Percentiles rank a stretch among this genome's conserved stretches.
Conservation (phyloP, 2,329 filamentous ascomycete genomes). For the Fulvia fulva region DNA sequence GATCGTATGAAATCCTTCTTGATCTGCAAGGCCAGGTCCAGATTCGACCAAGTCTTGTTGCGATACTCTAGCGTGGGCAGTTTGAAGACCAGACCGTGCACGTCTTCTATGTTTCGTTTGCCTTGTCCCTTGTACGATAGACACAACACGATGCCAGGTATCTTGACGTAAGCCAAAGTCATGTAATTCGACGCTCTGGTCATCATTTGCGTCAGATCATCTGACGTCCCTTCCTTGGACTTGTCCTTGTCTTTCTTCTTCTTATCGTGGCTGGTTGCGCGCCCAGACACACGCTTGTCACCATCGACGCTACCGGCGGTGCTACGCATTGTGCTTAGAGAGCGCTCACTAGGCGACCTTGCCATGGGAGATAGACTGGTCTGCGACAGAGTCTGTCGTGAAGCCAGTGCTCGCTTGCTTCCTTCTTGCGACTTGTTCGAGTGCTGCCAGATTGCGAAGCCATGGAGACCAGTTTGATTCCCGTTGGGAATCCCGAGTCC, state of each 20-base stretch:
- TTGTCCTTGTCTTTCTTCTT: conserved; percentile 50
- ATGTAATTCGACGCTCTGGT: conserved; percentile 92
- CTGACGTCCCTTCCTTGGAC: conserved; percentile 61
- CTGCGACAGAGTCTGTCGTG: conserved; percentile 24
- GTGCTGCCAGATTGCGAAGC: conserved; percentile 44
- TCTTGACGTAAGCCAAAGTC: conserved; percentile 92
- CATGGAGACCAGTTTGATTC: conserved; percentile 29
- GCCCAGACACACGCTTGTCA: conserved; percentile 11
- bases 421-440: conserved; percentile 30
- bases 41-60: conserved; percentile 98
- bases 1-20: conserved; percentile 95
- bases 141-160: conserved; percentile 91
- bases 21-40: conserved; percentile 85
- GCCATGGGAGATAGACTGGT: conserved; percentile 25
- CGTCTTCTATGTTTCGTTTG: conserved; percentile 91
- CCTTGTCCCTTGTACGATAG: conserved; percentile 95
- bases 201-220: conserved; percentile 97
- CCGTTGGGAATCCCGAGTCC: conserved; percentile 31
- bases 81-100: conserved; percentile 95
- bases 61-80: conserved; percentile 91
- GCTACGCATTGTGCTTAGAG: conserved; percentile 27
- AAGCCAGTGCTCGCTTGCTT: conserved; percentile 18
- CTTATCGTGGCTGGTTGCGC: conserved; percentile 12
- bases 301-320: conserved; percentile 22
- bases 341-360: conserved; percentile 32